Percentiles rank a stretch among this genome's conserved stretches.
Conservation (phyloP, 208 protist species). For the Trypanosomatidae sp. region DNA sequence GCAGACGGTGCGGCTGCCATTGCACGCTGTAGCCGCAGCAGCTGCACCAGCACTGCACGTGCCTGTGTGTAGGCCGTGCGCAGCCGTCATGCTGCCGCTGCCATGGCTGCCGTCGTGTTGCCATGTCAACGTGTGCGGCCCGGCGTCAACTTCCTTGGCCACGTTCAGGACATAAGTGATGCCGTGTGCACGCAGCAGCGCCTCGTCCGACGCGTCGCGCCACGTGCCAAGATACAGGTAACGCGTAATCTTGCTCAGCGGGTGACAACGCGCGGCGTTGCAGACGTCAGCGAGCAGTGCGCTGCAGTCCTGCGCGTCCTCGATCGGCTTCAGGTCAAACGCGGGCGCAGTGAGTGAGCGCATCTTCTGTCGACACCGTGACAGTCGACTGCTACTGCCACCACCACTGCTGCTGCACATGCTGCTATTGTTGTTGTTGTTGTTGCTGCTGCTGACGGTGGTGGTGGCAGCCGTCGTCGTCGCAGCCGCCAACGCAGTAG, state of each 20-base stretch:
- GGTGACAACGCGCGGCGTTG: slow-evolving; percentile 48
- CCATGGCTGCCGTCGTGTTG: too few species aligned
- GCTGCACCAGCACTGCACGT: too few species aligned
- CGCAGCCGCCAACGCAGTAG: too few species aligned
- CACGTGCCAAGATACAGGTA: slow-evolving; percentile 59
- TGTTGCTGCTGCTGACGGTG: too few species aligned
- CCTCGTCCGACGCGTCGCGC: slow-evolving; percentile 43
- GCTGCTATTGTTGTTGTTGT: slow-evolving; percentile 1
- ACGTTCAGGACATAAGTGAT: slow-evolving; percentile 77
- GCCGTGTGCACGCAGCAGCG: slow-evolving; percentile 17
- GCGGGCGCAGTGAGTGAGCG: slow-evolving; percentile 23
- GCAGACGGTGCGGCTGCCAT: not conserved
- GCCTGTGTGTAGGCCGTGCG: too few species aligned
- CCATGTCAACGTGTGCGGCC: not conserved
- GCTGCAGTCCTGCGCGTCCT: slow-evolving; percentile 8
- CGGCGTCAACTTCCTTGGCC: slow-evolving; percentile 26
- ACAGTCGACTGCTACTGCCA: slow-evolving; percentile 10
- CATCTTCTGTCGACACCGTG: slow-evolving; percentile 19
- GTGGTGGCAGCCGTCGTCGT: too few species aligned
- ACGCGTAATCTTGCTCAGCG: slow-evolving; percentile 45
- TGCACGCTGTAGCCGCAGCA: too few species aligned
- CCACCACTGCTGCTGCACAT: not conserved
- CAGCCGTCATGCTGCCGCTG: too few species aligned
- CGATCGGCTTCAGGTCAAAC: slow-evolving; percentile 40
- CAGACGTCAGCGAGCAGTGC: slow-evolving; percentile 10